Percentiles rank a stretch among this genome's conserved stretches.
Conservation (phyloP, 371 early-diverging fungal species). For the Capillidium rhysosporum region DNA sequence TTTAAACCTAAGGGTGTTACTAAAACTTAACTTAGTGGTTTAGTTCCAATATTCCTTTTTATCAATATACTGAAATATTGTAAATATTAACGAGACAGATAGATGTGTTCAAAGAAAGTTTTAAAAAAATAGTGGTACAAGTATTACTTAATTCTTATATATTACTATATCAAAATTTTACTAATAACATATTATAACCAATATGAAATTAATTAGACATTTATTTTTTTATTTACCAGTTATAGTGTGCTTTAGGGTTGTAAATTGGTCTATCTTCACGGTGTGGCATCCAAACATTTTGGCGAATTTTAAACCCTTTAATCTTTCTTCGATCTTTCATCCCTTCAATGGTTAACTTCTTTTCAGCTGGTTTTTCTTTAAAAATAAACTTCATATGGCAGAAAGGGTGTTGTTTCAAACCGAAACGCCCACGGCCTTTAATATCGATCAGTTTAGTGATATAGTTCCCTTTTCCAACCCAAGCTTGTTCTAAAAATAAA, state of each 20-base stretch:
- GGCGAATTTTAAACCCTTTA: constrained; percentile 25
- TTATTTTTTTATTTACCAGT: constrained; percentile 33
- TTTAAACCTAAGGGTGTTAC: too few relatives aligned
- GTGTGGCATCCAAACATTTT: constrained; percentile 49
- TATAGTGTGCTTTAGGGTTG: constrained; percentile 49
- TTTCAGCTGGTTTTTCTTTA: constrained; percentile 25
- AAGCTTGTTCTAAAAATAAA: constrained; percentile 39
- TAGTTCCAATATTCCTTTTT: too few relatives aligned
- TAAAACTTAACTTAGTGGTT: too few relatives aligned
- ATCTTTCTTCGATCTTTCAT: constrained; percentile 23
- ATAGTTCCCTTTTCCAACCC: constrained; percentile 79
- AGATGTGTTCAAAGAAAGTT: too few relatives aligned
- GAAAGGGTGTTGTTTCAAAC: constrained; percentile 50
- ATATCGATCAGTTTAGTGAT: constrained; percentile 36
- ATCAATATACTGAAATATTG: too few relatives aligned
- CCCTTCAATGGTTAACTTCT: constrained; percentile 13
- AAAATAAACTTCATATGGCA: constrained; percentile 70
- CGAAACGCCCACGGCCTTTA: constrained; percentile 69
- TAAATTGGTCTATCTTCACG: constrained; percentile 56
- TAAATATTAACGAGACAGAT: too few relatives aligned
- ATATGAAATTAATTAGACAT: too few relatives aligned
- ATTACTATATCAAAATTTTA: too few relatives aligned
- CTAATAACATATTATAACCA: too few relatives aligned
- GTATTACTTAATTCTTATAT: too few relatives aligned
- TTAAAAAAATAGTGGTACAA: too few relatives aligned